A percentile compares a stretch with the other conserved stretches of the same genome.
These are phyloP conservation scores for Lepidium africanum DNA, from an alignment of 345 rosid species.

Conservation along the genomic window DNA sequence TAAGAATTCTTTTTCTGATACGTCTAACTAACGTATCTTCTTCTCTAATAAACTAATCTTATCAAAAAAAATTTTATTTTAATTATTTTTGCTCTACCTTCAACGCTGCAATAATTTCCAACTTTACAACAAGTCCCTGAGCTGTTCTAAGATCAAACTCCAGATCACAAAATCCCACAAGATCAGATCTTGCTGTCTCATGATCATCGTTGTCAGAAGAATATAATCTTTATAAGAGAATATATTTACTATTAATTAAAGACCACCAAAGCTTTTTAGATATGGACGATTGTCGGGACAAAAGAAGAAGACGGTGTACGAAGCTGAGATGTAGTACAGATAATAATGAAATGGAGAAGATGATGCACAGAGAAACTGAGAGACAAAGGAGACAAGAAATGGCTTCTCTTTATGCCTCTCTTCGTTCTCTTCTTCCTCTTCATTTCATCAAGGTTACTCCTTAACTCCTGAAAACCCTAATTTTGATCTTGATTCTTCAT, in stretches of 20 bases:
- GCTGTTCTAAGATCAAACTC: conserved; percentile 38
- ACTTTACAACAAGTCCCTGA: conserved; percentile 68
- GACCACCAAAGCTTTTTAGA: background rate
- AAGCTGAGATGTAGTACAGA: conserved; percentile 1
- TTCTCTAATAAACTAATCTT: conserved; percentile 16
- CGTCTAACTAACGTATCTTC: conserved; percentile 33
- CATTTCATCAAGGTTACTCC: conserved; percentile 50
- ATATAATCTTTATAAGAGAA: conserved; percentile 7
- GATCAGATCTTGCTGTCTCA: conserved; percentile 35
- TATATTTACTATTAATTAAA: background rate
- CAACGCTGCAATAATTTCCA: conserved; percentile 35
- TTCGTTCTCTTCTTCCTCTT: conserved; percentile 62
- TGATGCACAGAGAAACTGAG: conserved; percentile 63
- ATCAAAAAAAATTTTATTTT: background rate
- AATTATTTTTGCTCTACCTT: conserved; percentile 1
- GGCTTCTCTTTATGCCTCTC: conserved; percentile 44
- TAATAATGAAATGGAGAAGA: conserved; percentile 39
- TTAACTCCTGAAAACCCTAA: conserved; percentile 7
- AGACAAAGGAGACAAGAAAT: conserved; percentile 66
- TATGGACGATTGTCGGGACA: conserved; percentile 20
- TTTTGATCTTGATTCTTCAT: background rate
- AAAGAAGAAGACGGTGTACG: conserved; percentile 11
- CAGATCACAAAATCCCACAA: conserved; percentile 31
- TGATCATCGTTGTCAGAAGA: background rate
- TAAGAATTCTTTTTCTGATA: background rate